Conservation (phyloP, 176 grass and related monocot genomes). For the Eleusine indica region DNA sequence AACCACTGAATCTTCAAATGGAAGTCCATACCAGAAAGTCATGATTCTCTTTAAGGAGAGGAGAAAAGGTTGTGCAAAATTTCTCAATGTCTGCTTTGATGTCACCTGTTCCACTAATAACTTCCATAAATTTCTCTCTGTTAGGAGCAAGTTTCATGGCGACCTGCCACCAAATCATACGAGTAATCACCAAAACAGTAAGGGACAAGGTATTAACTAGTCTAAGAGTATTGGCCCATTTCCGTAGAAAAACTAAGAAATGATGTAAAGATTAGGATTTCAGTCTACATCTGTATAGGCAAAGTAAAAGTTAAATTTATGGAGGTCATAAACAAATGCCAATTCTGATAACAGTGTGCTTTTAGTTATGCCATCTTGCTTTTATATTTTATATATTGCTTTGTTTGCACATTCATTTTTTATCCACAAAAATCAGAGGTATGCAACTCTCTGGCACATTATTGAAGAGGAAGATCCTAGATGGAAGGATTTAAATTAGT, state of each 20-base stretch:
- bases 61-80: constrained; percentile 82
- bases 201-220: background rate
- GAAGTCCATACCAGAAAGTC: constrained; percentile 62
- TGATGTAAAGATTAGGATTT: constrained; percentile 6
- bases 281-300: background rate
- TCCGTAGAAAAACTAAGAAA: constrained; percentile 8
- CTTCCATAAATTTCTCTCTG: constrained; percentile 96
- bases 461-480: background rate
- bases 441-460: background rate
- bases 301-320: background rate
- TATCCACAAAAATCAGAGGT: background rate
- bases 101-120: constrained; percentile 74
- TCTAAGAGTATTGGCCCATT: background rate
- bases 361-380: background rate
- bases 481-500: background rate
- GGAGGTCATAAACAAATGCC: background rate
- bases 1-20: background rate
- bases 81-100: constrained; percentile 91
- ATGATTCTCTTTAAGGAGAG: constrained; percentile 86
- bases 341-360: background rate
- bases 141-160: constrained; percentile 95
- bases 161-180: constrained; percentile 48
- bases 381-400: background rate
- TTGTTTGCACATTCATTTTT: background rate
- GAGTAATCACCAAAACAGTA: constrained; percentile 26